Conservation (phyloP, 192 early-diverging fungal species). For the Chytriomyces confervae region DNA sequence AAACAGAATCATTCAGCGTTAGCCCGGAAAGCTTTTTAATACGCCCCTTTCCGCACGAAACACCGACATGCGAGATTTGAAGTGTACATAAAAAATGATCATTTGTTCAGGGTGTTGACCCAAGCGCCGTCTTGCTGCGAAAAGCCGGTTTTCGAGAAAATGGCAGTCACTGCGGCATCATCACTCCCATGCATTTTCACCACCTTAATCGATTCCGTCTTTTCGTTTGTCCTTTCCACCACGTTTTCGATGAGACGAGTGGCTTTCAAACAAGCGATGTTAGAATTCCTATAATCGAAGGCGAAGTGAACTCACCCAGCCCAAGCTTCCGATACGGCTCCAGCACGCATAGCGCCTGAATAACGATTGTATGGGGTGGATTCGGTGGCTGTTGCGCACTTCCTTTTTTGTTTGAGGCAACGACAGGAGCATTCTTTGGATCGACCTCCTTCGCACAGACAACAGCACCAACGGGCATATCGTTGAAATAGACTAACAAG, state of each 20-base stretch:
- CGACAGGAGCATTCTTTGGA: not conserved
- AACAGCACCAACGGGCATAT: slow-evolving; percentile 38
- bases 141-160: not conserved
- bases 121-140: not conserved
- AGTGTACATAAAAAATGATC: too few species aligned
- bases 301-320: slow-evolving; percentile 55
- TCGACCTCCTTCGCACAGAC: slow-evolving; percentile 24
- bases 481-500: slow-evolving; percentile 32
- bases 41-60: too few species aligned
- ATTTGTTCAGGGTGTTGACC: not conserved
- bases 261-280: not conserved
- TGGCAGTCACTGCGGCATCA: not conserved
- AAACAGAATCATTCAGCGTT: too few species aligned
- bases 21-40: too few species aligned
- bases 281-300: not conserved
- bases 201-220: not conserved
- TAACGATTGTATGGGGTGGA: slow-evolving; percentile 56
- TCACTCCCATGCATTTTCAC: not conserved
- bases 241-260: not conserved
- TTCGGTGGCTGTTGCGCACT: not conserved
- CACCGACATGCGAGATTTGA: too few species aligned
- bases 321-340: slow-evolving; percentile 77
- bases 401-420: not conserved
- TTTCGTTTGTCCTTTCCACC: not conserved
- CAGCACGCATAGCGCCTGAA: slow-evolving; percentile 83